phyloP scores from a whole-genome alignment of 2,329 filamentous ascomycete species.

The Colletotrichum magnum region DNA sequence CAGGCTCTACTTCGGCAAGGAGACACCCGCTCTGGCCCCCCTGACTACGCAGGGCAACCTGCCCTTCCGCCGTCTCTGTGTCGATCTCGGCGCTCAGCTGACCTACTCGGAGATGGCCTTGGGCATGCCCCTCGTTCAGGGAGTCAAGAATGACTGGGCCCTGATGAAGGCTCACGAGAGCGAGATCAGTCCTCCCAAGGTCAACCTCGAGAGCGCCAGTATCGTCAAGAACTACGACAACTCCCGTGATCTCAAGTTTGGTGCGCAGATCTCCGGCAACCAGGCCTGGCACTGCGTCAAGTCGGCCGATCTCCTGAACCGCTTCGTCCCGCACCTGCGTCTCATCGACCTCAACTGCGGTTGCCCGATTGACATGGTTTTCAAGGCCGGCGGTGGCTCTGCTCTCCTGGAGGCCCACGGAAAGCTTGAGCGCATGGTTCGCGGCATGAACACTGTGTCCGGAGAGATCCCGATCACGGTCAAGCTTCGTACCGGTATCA shows the following conservation, averaged over 20 bases:
- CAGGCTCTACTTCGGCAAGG: conserved; percentile 90
- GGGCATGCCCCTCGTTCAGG: conserved; percentile 89
- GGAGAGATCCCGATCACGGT: conserved; percentile 92
- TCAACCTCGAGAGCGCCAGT: conserved; percentile 64
- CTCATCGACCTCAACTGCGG: conserved; percentile 97
- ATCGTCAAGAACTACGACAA: conserved; percentile 86
- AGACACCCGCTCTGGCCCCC: conserved; percentile 94
- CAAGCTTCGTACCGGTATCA: conserved; percentile 94
- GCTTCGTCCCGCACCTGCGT: conserved; percentile 84
- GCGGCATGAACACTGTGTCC: conserved; percentile 96
- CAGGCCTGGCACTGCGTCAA: conserved; percentile 94
- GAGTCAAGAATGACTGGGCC: conserved; percentile 93
- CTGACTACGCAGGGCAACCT: conserved; percentile 97
- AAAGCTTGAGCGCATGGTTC: conserved; percentile 94
- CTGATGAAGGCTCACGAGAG: conserved; percentile 92
- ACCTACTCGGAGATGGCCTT: conserved; percentile 99
- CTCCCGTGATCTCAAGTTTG: conserved; percentile 86
- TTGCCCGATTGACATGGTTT: conserved; percentile 96
- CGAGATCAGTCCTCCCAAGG: conserved; percentile 80
- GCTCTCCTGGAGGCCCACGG: conserved; percentile 89
- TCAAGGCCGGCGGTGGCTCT: conserved; percentile 88
- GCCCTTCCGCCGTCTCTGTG: conserved; percentile 91
- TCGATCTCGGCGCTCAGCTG: conserved; percentile 88
- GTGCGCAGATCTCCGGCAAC: conserved; percentile 92
- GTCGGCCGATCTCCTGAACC: conserved; percentile 84